phyloP scores from a whole-genome alignment of 2,329 filamentous ascomycete species.

The Scedosporium aurantiacum region DNA sequence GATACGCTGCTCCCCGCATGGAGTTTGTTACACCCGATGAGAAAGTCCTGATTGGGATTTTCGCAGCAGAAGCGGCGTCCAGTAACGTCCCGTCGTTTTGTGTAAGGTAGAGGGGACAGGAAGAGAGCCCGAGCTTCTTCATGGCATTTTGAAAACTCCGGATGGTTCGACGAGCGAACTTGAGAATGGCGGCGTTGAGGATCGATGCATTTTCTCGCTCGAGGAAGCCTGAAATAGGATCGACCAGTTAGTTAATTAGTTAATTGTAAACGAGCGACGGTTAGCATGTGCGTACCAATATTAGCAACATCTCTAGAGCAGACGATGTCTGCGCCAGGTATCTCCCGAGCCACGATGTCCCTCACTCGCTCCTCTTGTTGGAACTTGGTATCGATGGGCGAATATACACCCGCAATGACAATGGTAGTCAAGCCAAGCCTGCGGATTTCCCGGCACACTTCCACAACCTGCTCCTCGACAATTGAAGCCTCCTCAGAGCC shows the following conservation, averaged over 20 bases:
- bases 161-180: constrained; percentile 46
- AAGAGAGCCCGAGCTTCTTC: constrained; percentile 20
- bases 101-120: constrained; percentile 47
- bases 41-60: constrained; percentile 49
- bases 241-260: too few relatives aligned
- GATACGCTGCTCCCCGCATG: constrained; percentile 51
- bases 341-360: constrained; percentile 18
- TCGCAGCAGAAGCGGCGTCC: constrained; percentile 39
- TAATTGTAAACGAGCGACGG: too few relatives aligned
- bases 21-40: constrained; percentile 54
- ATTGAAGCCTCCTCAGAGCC: constrained; percentile 33
- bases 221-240: constrained; percentile 25
- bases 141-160: constrained; percentile 40
- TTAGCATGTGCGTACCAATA: constrained; percentile 19
- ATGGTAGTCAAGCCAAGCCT: constrained; percentile 32
- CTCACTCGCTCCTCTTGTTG: constrained; percentile 37
- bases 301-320: constrained; percentile 41
- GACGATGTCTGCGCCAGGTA: constrained; percentile 29
- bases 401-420: constrained; percentile 39
- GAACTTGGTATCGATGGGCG: constrained; percentile 37
- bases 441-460: constrained; percentile 26
- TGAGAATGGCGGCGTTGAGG: constrained; percentile 49
- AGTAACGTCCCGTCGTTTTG: constrained; percentile 54
- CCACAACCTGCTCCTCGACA: constrained; percentile 27
- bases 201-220: constrained; percentile 56